These are phyloP conservation scores for Trichocladium uniseriatum DNA, from an alignment of 495 filamentous ascomycete species.

Conservation along the genomic window DNA sequence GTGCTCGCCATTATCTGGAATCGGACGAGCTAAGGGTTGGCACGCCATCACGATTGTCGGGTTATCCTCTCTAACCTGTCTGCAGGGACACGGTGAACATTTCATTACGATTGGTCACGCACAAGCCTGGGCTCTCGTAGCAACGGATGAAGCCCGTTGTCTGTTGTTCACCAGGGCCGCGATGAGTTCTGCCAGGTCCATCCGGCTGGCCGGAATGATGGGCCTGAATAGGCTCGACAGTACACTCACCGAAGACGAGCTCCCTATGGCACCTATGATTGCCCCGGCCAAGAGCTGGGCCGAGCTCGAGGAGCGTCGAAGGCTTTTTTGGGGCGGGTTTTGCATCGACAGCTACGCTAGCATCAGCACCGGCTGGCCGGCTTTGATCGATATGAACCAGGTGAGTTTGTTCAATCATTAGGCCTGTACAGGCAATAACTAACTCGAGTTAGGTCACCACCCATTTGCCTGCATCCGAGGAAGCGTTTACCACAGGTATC, in stretches of 20 bases:
- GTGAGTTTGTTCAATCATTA: slow-evolving; percentile 11
- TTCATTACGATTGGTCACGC: slow-evolving; percentile 39
- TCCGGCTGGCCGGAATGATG: slow-evolving; percentile 39
- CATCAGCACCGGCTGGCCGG: slow-evolving; percentile 41
- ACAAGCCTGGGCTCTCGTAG: slow-evolving; percentile 38
- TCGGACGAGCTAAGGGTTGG: slow-evolving; percentile 39
- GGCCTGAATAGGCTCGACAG: slow-evolving; percentile 40
- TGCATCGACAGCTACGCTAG: slow-evolving; percentile 41
- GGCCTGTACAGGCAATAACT: not conserved
- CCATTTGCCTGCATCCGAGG: slow-evolving; percentile 36
- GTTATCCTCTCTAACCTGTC: not conserved
- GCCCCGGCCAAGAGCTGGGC: slow-evolving; percentile 33
- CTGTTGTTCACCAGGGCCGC: slow-evolving; percentile 37
- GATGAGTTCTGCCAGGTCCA: slow-evolving; percentile 35
- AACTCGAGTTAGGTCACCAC: slow-evolving; percentile 31
- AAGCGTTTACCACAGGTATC: slow-evolving; percentile 29
- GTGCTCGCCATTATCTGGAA: slow-evolving; percentile 41
- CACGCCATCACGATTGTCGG: not conserved
- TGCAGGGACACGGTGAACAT: slow-evolving; percentile 35
- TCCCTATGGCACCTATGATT: slow-evolving; percentile 30
- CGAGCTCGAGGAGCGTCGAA: slow-evolving; percentile 44
- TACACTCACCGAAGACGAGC: slow-evolving; percentile 18
- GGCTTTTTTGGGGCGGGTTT: slow-evolving; percentile 46
- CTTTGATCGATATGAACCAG: slow-evolving; percentile 32
- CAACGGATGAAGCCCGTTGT: slow-evolving; percentile 34